phyloP scores from a whole-genome alignment of 2,329 filamentous ascomycete species.

The Verruconis gallopava region DNA sequence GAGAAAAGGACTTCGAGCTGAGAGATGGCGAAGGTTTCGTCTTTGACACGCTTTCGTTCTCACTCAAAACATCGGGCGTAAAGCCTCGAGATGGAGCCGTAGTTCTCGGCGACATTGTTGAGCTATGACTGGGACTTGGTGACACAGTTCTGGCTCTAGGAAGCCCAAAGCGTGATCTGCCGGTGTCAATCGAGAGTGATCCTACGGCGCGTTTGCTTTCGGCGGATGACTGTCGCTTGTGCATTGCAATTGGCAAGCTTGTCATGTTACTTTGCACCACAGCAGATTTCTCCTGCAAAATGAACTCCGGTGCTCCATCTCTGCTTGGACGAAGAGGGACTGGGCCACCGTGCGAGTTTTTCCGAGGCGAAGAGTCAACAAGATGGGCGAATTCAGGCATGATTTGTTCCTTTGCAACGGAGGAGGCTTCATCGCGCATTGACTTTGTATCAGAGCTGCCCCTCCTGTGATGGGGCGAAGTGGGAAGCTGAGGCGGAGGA shows the following conservation, averaged over 20 bases:
- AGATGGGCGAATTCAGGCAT: slow-evolving; percentile 37
- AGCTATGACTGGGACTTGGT: slow-evolving; percentile 21
- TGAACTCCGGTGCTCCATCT: slow-evolving; percentile 33
- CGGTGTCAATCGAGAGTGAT: slow-evolving; percentile 5
- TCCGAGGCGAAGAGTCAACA: slow-evolving; percentile 43
- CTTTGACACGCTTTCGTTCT: slow-evolving; percentile 19
- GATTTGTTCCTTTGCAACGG: slow-evolving; percentile 16
- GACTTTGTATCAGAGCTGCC: slow-evolving; percentile 11
- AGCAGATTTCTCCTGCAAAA: slow-evolving; percentile 35
- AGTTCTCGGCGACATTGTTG: slow-evolving; percentile 16
- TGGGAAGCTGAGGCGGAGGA: slow-evolving; percentile 46
- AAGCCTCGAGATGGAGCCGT: slow-evolving; percentile 18
- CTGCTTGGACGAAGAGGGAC: slow-evolving; percentile 31
- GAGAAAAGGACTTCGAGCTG: slow-evolving; percentile 46
- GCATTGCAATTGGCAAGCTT: slow-evolving; percentile 32
- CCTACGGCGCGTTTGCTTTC: slow-evolving; percentile 20
- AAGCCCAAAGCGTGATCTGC: slow-evolving; percentile 15
- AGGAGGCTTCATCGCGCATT: not conserved
- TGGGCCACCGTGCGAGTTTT: slow-evolving; percentile 31
- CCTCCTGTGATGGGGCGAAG: slow-evolving; percentile 26
- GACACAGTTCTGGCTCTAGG: slow-evolving; percentile 21
- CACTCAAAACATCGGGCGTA: slow-evolving; percentile 28
- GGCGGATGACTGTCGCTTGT: slow-evolving; percentile 38
- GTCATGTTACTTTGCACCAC: slow-evolving; percentile 44
- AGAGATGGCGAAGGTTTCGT: slow-evolving; percentile 35